These are phyloP conservation scores for Bretschneidera sinensis DNA, from an alignment of 345 rosid genomes.

Conservation along the genomic window DNA sequence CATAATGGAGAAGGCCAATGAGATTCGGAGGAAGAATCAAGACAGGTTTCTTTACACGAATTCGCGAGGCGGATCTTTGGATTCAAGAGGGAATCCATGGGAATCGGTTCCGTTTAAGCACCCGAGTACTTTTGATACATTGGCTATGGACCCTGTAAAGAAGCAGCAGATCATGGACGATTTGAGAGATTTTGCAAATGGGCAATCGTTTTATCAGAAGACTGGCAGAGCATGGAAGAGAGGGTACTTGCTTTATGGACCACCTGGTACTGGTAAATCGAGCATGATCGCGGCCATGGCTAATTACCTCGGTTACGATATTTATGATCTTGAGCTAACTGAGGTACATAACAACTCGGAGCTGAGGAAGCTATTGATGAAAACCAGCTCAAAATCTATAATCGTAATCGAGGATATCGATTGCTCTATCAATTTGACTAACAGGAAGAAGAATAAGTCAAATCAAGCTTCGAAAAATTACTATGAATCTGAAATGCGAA, in stretches of 20 bases:
- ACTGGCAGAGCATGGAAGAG: slow-evolving; percentile 97
- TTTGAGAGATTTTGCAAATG: slow-evolving; percentile 58
- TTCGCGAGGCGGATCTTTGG: slow-evolving; percentile 81
- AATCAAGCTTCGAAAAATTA: slow-evolving; percentile 18
- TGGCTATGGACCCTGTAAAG: slow-evolving; percentile 77
- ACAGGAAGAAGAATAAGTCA: slow-evolving; percentile 41
- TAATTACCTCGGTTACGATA: slow-evolving; percentile 78
- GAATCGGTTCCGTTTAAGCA: slow-evolving; percentile 94
- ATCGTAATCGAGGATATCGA: slow-evolving; percentile 94
- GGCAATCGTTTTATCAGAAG: slow-evolving; percentile 68
- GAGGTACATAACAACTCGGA: slow-evolving; percentile 92
- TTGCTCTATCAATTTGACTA: slow-evolving; percentile 70
- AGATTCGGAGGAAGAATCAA: slow-evolving; percentile 64
- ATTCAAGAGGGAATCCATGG: slow-evolving; percentile 94
- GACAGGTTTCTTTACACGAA: slow-evolving; percentile 79
- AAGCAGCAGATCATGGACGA: slow-evolving; percentile 66
- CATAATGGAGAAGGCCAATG: slow-evolving; percentile 77
- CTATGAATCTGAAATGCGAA: slow-evolving; percentile 46
- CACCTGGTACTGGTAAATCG: slow-evolving; percentile 95
- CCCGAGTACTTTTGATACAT: slow-evolving; percentile 85
- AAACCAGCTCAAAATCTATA: slow-evolving; percentile 84
- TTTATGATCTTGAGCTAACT: slow-evolving; percentile 89
- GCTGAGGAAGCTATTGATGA: slow-evolving; percentile 75
- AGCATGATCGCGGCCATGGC: slow-evolving; percentile 99
- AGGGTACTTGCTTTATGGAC: slow-evolving; percentile 83